These are phyloP conservation scores for Rhynchosporium graminicola DNA, from an alignment of 2,329 filamentous ascomycete species.

Conservation along the genomic window DNA sequence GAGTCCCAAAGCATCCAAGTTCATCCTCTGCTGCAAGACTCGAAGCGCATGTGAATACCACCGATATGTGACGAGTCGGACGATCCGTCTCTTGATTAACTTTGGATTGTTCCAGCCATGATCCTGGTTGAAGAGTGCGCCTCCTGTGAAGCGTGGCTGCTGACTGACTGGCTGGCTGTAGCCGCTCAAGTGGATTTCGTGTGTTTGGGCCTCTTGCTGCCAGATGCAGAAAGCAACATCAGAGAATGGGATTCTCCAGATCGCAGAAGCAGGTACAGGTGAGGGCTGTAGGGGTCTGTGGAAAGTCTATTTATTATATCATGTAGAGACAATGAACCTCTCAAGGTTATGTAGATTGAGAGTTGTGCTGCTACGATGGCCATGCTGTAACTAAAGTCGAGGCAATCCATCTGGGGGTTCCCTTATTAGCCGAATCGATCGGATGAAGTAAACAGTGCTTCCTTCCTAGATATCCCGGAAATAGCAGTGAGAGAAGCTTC, in stretches of 20 bases:
- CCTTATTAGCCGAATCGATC: neutral
- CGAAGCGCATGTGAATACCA: conserved; percentile 16
- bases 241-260: conserved; percentile 10
- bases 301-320: conserved; percentile 2
- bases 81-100: neutral
- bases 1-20: neutral
- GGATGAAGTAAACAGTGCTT: neutral
- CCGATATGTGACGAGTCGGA: conserved; percentile 15
- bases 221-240: neutral
- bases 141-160: conserved; percentile 19
- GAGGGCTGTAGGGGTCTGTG: neutral
- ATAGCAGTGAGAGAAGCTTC: neutral
- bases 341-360: neutral
- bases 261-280: conserved; percentile 21
- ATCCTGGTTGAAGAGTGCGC: conserved; percentile 19
- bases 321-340: neutral
- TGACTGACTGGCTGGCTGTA: conserved; percentile 29
- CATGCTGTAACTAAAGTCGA: too few relatives aligned
- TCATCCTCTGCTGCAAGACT: neutral
- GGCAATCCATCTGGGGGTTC: too few relatives aligned
- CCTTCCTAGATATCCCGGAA: too few relatives aligned
- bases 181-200: conserved; percentile 31
- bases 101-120: conserved; percentile 21
- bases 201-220: conserved; percentile 24
- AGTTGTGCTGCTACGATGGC: too few relatives aligned